phyloP scores from a whole-genome alignment of 129 eudicot species.

The Pittosporum tobira region DNA sequence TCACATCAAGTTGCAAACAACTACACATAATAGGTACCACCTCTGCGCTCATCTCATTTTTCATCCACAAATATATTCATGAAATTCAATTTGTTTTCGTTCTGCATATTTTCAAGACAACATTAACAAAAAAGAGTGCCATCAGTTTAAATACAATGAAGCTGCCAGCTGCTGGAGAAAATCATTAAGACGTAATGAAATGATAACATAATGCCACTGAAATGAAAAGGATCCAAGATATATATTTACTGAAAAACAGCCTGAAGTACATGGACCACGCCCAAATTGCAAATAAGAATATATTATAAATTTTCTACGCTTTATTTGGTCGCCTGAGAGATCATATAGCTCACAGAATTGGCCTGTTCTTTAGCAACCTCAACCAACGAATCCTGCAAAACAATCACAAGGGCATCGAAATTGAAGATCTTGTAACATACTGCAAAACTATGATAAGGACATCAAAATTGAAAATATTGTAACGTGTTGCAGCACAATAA shows the following conservation, averaged over 20 bases:
- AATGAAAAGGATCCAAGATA: neutral
- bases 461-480: neutral
- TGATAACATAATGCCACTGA: neutral
- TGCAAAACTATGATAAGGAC: slow-evolving; percentile 1
- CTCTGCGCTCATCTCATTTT: too few species aligned
- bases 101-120: too few species aligned
- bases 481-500: slow-evolving; percentile 1
- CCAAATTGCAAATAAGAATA: neutral
- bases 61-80: too few species aligned
- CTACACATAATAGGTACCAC: too few species aligned
- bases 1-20: too few species aligned
- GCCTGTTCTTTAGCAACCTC: slow-evolving; percentile 79
- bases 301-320: neutral
- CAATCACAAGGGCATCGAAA: neutral
- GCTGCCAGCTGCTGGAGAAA: too few species aligned
- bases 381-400: slow-evolving; percentile 66
- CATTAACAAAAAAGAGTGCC: too few species aligned
- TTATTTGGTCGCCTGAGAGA: slow-evolving; percentile 67
- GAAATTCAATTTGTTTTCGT: too few species aligned
- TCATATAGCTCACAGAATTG: slow-evolving; percentile 50
- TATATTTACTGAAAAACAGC: neutral
- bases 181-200: too few species aligned
- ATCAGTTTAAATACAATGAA: too few species aligned
- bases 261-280: neutral
- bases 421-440: neutral